Conservation (phyloP, 306 rosid species). For the Pyrus communis region DNA sequence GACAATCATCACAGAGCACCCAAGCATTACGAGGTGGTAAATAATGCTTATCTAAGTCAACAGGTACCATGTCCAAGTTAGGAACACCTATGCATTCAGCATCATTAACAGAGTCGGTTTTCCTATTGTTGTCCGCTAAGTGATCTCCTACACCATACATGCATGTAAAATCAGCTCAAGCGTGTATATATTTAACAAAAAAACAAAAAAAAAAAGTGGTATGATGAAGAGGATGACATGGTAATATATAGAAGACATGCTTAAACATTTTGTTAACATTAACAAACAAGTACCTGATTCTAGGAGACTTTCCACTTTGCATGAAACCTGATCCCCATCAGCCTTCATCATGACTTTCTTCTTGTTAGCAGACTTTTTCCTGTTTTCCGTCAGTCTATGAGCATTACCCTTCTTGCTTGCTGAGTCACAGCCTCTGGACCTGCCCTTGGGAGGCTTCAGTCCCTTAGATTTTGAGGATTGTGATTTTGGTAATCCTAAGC, state of each 20-base stretch:
- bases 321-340: slow-evolving; percentile 18
- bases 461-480: slow-evolving; percentile 44
- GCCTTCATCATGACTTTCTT: slow-evolving; percentile 41
- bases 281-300: slow-evolving; percentile 45
- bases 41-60: slow-evolving; percentile 44
- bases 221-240: background rate
- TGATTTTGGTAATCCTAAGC: slow-evolving; percentile 27
- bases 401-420: slow-evolving; percentile 35
- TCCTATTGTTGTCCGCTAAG: slow-evolving; percentile 29
- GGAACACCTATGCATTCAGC: slow-evolving; percentile 24
- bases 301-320: slow-evolving; percentile 35
- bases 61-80: slow-evolving; percentile 31
- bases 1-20: slow-evolving; percentile 94
- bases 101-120: slow-evolving; percentile 24
- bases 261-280: background rate
- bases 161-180: slow-evolving; percentile 17
- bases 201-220: slow-evolving; percentile 2
- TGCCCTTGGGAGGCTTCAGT: slow-evolving; percentile 48
- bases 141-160: slow-evolving; percentile 38
- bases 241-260: background rate
- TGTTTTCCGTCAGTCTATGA: slow-evolving; percentile 41
- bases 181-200: slow-evolving; percentile 9
- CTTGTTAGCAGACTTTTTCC: slow-evolving; percentile 36
- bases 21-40: slow-evolving; percentile 64
- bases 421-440: slow-evolving; percentile 48